Conservation (phyloP, 2,329 filamentous ascomycete species). For the Stagonosporopsis cucurbitacearum region DNA sequence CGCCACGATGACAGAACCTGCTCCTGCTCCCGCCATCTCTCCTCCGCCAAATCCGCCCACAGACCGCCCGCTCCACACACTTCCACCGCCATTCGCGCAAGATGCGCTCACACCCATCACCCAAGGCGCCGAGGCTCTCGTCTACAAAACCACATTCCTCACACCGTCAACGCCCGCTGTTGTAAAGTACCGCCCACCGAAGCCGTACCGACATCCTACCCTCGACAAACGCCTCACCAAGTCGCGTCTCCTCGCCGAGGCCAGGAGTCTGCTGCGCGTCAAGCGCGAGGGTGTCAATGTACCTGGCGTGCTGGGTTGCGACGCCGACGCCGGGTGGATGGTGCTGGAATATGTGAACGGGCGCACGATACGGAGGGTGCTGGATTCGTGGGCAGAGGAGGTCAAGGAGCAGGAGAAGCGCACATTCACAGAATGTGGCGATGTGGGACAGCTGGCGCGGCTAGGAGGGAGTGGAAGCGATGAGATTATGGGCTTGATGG, state of each 20-base stretch:
- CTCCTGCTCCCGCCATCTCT: slow-evolving; percentile 24
- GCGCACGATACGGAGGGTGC: slow-evolving; percentile 68
- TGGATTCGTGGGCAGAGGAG: slow-evolving; percentile 70
- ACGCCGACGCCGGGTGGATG: slow-evolving; percentile 69
- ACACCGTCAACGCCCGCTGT: slow-evolving; percentile 71
- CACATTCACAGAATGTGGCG: slow-evolving; percentile 5
- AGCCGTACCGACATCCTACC: slow-evolving; percentile 87
- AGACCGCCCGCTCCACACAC: slow-evolving; percentile 34
- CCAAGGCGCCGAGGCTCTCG: slow-evolving; percentile 93
- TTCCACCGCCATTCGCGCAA: slow-evolving; percentile 51
- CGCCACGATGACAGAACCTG: slow-evolving; percentile 32
- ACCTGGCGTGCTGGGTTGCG: slow-evolving; percentile 76
- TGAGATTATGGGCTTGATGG: slow-evolving; percentile 63
- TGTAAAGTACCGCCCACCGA: slow-evolving; percentile 88
- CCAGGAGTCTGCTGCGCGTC: slow-evolving; percentile 81
- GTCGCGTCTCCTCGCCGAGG: slow-evolving; percentile 86
- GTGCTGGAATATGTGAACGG: slow-evolving; percentile 60
- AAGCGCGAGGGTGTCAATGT: slow-evolving; percentile 80
- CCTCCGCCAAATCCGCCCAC: slow-evolving; percentile 29
- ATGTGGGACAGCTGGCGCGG: slow-evolving; percentile 2
- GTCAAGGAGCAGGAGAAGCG: slow-evolving; percentile 19
- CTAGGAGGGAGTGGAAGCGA: slow-evolving; percentile 32
- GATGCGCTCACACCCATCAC: slow-evolving; percentile 74
- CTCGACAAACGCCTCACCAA: slow-evolving; percentile 88
- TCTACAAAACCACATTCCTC: slow-evolving; percentile 88